phyloP scores from a whole-genome alignment of 2,329 filamentous ascomycete genomes.

The Bimuria novae-zelandiae region DNA sequence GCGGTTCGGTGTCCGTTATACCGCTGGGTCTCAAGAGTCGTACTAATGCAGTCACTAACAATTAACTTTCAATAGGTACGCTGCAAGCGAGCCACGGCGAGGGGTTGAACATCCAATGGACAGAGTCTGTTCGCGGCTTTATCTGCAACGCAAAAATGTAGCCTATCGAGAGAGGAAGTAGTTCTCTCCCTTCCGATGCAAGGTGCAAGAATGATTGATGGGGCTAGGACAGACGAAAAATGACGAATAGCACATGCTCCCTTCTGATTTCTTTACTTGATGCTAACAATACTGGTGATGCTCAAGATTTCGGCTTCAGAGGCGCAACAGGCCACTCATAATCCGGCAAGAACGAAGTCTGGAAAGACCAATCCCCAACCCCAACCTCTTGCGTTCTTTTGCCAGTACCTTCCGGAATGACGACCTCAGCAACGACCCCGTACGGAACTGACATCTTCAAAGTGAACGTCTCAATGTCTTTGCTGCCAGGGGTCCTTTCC shows the following conservation, averaged over 20 bases:
- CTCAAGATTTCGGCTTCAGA: neutral
- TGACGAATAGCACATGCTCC: neutral
- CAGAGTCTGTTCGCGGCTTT: neutral
- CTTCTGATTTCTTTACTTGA: neutral
- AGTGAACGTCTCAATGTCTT: neutral
- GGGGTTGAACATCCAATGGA: too few relatives aligned
- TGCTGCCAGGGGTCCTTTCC: neutral
- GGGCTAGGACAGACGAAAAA: neutral
- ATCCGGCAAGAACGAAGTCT: neutral
- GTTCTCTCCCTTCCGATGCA: neutral
- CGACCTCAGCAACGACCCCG: neutral
- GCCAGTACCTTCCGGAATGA: neutral
- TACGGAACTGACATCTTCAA: neutral
- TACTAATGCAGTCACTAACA: neutral
- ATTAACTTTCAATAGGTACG: neutral
- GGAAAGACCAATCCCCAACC: neutral
- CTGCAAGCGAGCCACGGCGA: neutral
- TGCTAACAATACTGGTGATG: neutral
- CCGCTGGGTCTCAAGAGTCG: neutral
- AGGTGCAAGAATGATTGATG: neutral
- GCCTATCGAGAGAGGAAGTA: neutral
- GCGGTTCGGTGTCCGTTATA: neutral
- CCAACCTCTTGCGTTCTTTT: neutral
- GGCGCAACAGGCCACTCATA: neutral
- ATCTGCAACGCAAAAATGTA: neutral